A percentile compares a stretch with the other conserved stretches of the same genome.
These are phyloP conservation scores for Parmelia sp. DNA, from an alignment of 495 filamentous ascomycete genomes.

Conservation along the genomic window DNA sequence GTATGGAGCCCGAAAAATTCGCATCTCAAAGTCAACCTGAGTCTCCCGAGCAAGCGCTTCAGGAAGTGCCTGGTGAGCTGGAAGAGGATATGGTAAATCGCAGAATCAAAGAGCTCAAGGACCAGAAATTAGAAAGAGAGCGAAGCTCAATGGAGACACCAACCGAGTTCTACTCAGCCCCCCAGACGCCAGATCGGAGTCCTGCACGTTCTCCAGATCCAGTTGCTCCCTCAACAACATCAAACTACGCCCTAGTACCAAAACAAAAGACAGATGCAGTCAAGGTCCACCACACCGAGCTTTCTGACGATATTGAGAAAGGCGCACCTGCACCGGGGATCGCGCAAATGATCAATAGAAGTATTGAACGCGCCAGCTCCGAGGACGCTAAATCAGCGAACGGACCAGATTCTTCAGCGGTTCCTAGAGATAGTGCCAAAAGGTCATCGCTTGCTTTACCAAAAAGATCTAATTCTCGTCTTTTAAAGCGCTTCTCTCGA, in stretches of 20 bases:
- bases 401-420: constrained; percentile 39
- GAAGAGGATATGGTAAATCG: constrained; percentile 39
- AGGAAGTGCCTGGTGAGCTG: constrained; percentile 10
- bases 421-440: constrained; percentile 4
- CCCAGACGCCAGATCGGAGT: constrained; percentile 10
- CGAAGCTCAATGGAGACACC: constrained; percentile 11
- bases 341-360: constrained; percentile 48
- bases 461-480: constrained; percentile 31
- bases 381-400: constrained; percentile 36
- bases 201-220: constrained; percentile 14
- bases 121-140: constrained; percentile 38
- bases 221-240: background rate
- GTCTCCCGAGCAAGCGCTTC: constrained; percentile 16
- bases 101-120: constrained; percentile 47
- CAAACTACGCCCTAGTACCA: background rate
- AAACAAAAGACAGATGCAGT: background rate
- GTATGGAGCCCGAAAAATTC: background rate
- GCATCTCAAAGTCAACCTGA: constrained; percentile 35
- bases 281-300: background rate
- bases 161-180: constrained; percentile 9
- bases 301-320: constrained; percentile 38
- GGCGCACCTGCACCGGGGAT: constrained; percentile 66
- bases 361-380: constrained; percentile 33
- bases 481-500: constrained; percentile 36
- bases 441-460: constrained; percentile 29